A percentile compares a stretch with the other conserved stretches of the same genome.
phyloP scores from a whole-genome alignment of 176 grass and related monocot genomes.

The Bonia amplexicaulis region DNA sequence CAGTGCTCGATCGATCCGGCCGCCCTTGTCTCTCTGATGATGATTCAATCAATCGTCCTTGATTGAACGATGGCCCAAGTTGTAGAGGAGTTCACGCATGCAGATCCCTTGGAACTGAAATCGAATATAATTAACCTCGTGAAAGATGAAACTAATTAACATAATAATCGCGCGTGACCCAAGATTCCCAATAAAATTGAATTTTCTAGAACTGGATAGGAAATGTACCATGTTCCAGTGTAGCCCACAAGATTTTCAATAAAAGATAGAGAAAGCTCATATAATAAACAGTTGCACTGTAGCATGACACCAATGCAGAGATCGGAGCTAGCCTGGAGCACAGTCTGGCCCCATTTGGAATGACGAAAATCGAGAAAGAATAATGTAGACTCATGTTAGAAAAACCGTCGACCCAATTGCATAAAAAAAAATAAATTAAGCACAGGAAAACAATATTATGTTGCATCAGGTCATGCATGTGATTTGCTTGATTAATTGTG shows the following conservation, averaged over 20 bases:
- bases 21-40: neutral
- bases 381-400: neutral
- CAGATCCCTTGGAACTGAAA: neutral
- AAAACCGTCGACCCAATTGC: neutral
- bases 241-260: too few relatives aligned
- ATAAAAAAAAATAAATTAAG: neutral
- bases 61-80: neutral
- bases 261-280: neutral
- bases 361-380: too few relatives aligned
- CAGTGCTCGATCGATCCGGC: neutral
- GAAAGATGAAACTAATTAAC: neutral
- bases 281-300: neutral
- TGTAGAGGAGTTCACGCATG: neutral
- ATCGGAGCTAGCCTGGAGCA: neutral
- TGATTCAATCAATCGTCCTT: neutral
- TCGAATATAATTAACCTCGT: neutral
- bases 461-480: neutral
- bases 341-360: neutral
- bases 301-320: neutral
- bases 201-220: neutral
- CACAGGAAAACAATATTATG: neutral
- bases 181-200: neutral
- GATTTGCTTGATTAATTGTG: too few relatives aligned
- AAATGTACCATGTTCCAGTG: neutral
- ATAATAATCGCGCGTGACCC: neutral